A percentile compares a stretch with the other conserved stretches of the same genome.
Evolutionary conservation across 495 filamentous ascomycete genomes (phyloP).

Genomic region (Gamarada debralockiae): DNA sequence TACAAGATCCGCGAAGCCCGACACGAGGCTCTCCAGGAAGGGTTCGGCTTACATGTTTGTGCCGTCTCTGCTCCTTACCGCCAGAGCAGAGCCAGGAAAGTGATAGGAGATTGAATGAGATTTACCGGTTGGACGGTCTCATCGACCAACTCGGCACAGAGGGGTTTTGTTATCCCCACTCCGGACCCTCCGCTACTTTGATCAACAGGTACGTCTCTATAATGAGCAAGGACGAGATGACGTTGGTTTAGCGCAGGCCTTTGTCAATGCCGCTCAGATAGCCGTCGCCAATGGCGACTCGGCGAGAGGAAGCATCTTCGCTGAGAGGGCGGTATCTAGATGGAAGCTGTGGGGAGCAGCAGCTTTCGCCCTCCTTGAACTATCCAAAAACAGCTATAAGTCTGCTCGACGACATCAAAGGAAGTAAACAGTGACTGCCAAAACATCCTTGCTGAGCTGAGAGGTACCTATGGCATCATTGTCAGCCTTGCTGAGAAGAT

Average conservation of each 20-base stretch:
- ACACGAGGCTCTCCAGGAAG: conserved; percentile 20
- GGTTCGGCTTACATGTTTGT: conserved; percentile 32
- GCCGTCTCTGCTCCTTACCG: conserved; percentile 27
- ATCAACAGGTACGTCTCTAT: conserved; percentile 21
- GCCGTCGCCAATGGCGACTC: conserved; percentile 31
- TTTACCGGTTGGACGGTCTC: conserved; percentile 20
- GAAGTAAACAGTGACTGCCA: too few relatives aligned
- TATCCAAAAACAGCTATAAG: too few relatives aligned
- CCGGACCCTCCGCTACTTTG: conserved; percentile 17
- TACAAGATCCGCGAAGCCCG: conserved; percentile 15
- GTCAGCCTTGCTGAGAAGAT: too few relatives aligned
- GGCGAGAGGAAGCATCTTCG: conserved; percentile 33
- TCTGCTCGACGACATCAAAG: too few relatives aligned
- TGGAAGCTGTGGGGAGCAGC: too few relatives aligned
- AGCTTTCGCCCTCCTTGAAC: too few relatives aligned
- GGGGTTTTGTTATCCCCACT: conserved; percentile 13
- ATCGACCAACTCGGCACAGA: conserved; percentile 14
- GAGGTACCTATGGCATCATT: too few relatives aligned
- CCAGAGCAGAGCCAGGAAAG: conserved; percentile 23
- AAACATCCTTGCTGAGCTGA: too few relatives aligned
- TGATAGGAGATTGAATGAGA: conserved; percentile 23
- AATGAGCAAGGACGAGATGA: conserved; percentile 21
- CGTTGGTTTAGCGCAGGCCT: conserved; percentile 16
- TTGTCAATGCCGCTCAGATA: conserved; percentile 32
- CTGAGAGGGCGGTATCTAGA: conserved; percentile 25